Conservation (phyloP, 1,284 basidiomycete species). For the Puccinia polysora region DNA sequence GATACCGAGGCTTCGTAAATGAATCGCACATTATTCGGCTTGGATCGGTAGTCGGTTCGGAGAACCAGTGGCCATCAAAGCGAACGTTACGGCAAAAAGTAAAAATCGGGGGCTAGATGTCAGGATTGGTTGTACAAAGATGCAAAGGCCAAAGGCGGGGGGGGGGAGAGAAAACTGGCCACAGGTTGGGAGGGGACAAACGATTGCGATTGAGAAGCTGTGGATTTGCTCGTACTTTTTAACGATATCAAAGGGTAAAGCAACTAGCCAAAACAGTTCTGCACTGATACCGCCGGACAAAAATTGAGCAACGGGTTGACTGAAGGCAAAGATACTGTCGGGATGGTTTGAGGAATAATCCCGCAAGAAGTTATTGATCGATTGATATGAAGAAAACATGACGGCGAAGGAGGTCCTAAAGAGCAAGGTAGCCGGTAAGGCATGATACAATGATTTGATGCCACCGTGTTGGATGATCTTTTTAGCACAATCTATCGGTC, state of each 20-base stretch:
- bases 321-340: neutral
- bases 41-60: slow-evolving; percentile 14
- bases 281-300: slow-evolving; percentile 49
- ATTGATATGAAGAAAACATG: slow-evolving; percentile 49
- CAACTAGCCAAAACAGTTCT: slow-evolving; percentile 58
- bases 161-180: neutral
- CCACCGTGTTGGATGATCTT: slow-evolving; percentile 52
- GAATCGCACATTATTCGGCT: slow-evolving; percentile 54
- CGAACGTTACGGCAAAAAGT: neutral
- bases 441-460: slow-evolving; percentile 52
- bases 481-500: slow-evolving; percentile 53
- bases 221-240: no score
- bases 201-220: slow-evolving; percentile 47
- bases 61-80: neutral
- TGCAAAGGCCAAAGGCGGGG: neutral
- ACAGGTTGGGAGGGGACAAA: neutral
- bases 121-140: neutral
- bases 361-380: slow-evolving; percentile 1
- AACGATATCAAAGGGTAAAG: slow-evolving; percentile 70
- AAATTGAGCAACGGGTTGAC: neutral
- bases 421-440: slow-evolving; percentile 53
- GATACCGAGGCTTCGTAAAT: slow-evolving; percentile 59
- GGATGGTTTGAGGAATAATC: neutral
- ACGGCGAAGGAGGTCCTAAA: slow-evolving; percentile 53
- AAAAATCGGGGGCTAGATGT: neutral